Percentiles rank a stretch among this genome's conserved stretches.
phyloP scores from a whole-genome alignment of 1,284 basidiomycete genomes.

The Exsudoporus floridanus region DNA sequence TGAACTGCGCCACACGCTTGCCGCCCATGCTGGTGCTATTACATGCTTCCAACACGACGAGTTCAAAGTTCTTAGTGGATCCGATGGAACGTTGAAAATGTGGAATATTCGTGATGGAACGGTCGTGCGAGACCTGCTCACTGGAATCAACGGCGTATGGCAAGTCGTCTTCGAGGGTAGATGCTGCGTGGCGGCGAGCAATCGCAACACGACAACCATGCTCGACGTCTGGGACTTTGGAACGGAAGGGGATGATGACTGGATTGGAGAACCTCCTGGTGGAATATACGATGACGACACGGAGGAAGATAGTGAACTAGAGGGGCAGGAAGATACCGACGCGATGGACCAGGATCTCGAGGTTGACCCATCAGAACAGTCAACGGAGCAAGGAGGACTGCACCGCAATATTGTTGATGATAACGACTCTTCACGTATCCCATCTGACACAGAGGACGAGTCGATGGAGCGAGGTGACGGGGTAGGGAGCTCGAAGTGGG shows the following conservation, averaged over 20 bases:
- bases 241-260: slow-evolving; percentile 57
- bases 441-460: slow-evolving; percentile 31
- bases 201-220: slow-evolving; percentile 74
- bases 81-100: slow-evolving; percentile 94
- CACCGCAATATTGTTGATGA: slow-evolving; percentile 36
- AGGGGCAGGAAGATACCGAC: slow-evolving; percentile 53
- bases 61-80: slow-evolving; percentile 90
- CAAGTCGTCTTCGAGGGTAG: slow-evolving; percentile 92
- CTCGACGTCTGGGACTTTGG: slow-evolving; percentile 88
- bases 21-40: slow-evolving; percentile 90
- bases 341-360: slow-evolving; percentile 70
- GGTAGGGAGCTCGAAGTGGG: slow-evolving; percentile 39
- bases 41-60: slow-evolving; percentile 98
- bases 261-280: slow-evolving; percentile 52
- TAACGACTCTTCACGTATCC: slow-evolving; percentile 25
- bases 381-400: slow-evolving; percentile 43
- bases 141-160: slow-evolving; percentile 90
- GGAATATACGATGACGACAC: slow-evolving; percentile 56
- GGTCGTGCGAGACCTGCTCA: slow-evolving; percentile 82
- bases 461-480: slow-evolving; percentile 35
- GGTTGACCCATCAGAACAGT: slow-evolving; percentile 50
- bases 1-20: slow-evolving; percentile 74
- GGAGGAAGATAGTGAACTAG: slow-evolving; percentile 53
- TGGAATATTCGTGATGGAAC: slow-evolving; percentile 89
- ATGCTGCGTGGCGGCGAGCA: slow-evolving; percentile 91